Conservation (phyloP, 2,329 filamentous ascomycete species). For the Ceratocystis huliohia region DNA sequence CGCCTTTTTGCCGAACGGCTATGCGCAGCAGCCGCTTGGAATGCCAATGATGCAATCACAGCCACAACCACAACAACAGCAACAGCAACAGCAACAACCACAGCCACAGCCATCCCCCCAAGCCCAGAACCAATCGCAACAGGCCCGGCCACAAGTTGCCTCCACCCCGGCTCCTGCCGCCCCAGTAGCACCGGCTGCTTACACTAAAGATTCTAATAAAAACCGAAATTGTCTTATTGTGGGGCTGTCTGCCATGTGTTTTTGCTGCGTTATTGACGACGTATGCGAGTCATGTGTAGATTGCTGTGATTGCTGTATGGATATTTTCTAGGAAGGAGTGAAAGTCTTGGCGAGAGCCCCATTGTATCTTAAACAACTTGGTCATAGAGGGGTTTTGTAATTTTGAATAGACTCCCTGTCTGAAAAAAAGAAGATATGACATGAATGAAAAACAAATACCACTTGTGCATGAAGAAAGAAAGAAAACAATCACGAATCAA, state of each 20-base stretch:
- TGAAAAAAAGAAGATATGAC: neutral
- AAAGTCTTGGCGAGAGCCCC: no score
- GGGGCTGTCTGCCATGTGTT: conserved; percentile 35
- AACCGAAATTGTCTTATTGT: conserved; percentile 31
- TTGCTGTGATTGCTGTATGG: conserved; percentile 32
- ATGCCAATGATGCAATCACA: neutral
- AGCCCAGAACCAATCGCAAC: neutral
- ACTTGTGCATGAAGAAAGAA: conserved; percentile 1
- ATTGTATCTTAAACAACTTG: no score
- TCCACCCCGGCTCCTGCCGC: neutral
- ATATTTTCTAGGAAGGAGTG: conserved; percentile 21
- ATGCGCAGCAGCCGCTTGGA: neutral
- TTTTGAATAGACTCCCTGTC: neutral
- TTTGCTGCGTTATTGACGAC: conserved; percentile 39
- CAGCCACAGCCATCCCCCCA: neutral
- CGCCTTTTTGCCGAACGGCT: neutral
- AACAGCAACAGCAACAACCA: neutral
- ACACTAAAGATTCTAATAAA: conserved; percentile 17
- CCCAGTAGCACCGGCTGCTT: neutral
- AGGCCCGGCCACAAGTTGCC: neutral
- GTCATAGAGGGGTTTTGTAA: no score
- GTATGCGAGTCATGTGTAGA: conserved; percentile 38
- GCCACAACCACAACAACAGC: conserved; percentile 9
- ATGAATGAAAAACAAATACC: conserved; percentile 6
- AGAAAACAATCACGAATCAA: neutral